These are phyloP conservation scores for Salvia rosmarinus DNA, from an alignment of 257 asterid species.

Conservation along the genomic window DNA sequence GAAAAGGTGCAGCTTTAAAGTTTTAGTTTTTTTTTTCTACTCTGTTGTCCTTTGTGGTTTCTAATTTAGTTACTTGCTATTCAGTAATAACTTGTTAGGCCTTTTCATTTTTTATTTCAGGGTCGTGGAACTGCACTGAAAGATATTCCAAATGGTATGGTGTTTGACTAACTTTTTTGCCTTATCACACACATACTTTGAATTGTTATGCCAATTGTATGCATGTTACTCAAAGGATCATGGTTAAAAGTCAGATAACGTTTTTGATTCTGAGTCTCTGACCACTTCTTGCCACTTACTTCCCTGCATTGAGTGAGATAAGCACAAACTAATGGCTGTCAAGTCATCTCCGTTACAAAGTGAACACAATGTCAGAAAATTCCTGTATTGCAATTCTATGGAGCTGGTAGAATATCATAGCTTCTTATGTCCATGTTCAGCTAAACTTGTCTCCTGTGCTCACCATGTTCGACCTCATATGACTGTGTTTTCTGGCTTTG, in stretches of 20 bases:
- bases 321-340: neutral
- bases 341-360: no score
- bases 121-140: conserved; percentile 95
- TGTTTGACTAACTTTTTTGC: conserved; percentile 20
- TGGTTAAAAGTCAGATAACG: neutral
- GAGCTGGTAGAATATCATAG: neutral
- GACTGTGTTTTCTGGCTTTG: neutral
- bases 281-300: neutral
- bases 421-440: neutral
- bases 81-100: conserved; percentile 25
- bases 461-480: conserved; percentile 8
- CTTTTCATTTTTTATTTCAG: conserved; percentile 45
- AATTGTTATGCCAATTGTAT: conserved; percentile 2
- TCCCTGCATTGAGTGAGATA: neutral
- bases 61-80: conserved; percentile 2
- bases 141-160: conserved; percentile 91
- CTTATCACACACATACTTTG: conserved; percentile 2
- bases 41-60: neutral
- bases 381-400: neutral
- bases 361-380: neutral
- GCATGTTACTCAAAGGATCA: neutral
- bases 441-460: neutral
- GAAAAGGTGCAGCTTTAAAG: conserved; percentile 62
- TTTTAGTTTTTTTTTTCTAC: neutral
- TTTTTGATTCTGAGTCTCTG: conserved; percentile 14